These are phyloP conservation scores for Corylus americana DNA, from an alignment of 306 rosid genomes.

Conservation along the genomic window DNA sequence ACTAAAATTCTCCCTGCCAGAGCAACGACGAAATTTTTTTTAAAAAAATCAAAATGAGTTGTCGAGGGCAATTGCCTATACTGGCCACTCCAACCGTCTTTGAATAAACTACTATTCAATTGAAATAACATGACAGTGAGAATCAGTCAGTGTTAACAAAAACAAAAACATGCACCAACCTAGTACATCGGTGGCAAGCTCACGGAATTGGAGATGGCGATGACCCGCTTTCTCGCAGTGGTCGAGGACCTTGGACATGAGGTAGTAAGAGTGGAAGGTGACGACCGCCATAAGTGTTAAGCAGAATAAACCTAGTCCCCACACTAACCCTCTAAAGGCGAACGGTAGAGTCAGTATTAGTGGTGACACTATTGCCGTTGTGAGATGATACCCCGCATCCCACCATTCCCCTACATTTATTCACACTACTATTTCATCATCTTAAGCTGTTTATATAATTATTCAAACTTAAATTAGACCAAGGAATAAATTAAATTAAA, in stretches of 20 bases:
- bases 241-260: conserved; percentile 81
- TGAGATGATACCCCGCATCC: conserved; percentile 92
- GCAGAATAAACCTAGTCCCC: conserved; percentile 68
- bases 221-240: conserved; percentile 76
- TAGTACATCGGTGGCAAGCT: conserved; percentile 83
- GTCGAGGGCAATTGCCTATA: no score
- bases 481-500: no score
- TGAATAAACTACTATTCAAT: no score
- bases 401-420: conserved; percentile 75
- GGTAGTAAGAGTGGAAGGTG: conserved; percentile 75
- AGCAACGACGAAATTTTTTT: no score
- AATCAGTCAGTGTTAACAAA: no score
- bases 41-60: no score
- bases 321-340: conserved; percentile 79
- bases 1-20: no score
- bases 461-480: no score
- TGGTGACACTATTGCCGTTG: conserved; percentile 94
- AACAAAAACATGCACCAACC: conserved; percentile 35
- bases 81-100: no score
- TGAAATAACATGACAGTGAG: no score
- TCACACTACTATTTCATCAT: no score
- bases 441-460: no score
- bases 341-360: conserved; percentile 73
- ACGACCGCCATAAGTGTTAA: conserved; percentile 68
- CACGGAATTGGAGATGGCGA: conserved; percentile 96